A percentile compares a stretch with the other conserved stretches of the same genome.
phyloP scores from a whole-genome alignment of 2,329 filamentous ascomycete genomes.

The Teratosphaeria epicoccoides region DNA sequence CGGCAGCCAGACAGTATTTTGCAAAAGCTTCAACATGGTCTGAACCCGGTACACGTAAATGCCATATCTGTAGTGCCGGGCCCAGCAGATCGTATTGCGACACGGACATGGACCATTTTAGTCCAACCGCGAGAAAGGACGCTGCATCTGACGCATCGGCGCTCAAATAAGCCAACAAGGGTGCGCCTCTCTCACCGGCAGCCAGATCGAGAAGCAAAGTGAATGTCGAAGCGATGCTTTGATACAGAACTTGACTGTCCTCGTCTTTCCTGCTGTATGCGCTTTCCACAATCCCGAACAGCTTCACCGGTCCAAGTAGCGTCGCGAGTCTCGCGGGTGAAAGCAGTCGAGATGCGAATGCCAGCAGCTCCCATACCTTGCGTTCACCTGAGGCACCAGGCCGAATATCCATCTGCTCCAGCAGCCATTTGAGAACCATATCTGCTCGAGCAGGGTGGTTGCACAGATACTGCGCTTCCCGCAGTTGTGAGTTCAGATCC shows the following conservation, averaged over 20 bases:
- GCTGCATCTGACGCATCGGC: slow-evolving; percentile 11
- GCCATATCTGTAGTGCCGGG: slow-evolving; percentile 19
- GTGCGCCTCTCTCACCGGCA: slow-evolving; percentile 10
- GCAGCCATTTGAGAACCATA: slow-evolving; percentile 57
- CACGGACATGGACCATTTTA: slow-evolving; percentile 4
- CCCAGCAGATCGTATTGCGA: slow-evolving; percentile 4
- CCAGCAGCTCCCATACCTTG: slow-evolving; percentile 49
- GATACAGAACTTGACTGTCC: not conserved
- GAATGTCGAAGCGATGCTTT: slow-evolving; percentile 1
- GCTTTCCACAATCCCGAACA: slow-evolving; percentile 50
- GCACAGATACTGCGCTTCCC: slow-evolving; percentile 20
- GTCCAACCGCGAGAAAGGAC: slow-evolving; percentile 17
- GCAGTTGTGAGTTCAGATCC: slow-evolving; percentile 16
- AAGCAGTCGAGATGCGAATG: slow-evolving; percentile 52
- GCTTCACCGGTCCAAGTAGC: slow-evolving; percentile 59
- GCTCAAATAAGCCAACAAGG: slow-evolving; percentile 16
- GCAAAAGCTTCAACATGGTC: slow-evolving; percentile 20
- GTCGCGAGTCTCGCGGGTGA: slow-evolving; percentile 59
- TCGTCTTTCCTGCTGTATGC: not conserved
- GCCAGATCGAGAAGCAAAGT: slow-evolving; percentile 12
- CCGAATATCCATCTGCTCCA: slow-evolving; percentile 46
- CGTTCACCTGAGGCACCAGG: slow-evolving; percentile 33
- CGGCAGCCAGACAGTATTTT: slow-evolving; percentile 16
- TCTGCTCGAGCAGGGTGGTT: slow-evolving; percentile 32
- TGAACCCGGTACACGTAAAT: slow-evolving; percentile 11